Conservation (phyloP, 1,284 basidiomycete genomes). For the Anthracocystis walkeri region DNA sequence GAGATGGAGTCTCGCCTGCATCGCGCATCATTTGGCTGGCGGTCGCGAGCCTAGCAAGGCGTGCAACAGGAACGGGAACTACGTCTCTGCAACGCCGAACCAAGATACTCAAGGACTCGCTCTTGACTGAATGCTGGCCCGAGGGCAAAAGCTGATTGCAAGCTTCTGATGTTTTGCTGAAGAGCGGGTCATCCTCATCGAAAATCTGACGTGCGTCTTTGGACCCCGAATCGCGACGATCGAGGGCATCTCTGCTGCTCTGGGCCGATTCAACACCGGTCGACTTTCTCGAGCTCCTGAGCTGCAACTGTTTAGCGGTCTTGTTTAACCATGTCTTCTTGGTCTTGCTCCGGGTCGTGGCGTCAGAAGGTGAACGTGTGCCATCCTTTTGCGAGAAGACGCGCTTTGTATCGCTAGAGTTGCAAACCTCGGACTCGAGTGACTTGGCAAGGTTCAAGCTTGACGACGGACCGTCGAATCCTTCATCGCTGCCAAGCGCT, state of each 20-base stretch:
- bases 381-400: background rate
- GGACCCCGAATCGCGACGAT: conserved; percentile 18
- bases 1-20: conserved; percentile 15
- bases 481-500: conserved; percentile 4
- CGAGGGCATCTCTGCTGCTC: conserved; percentile 1
- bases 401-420: background rate
- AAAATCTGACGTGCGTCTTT: conserved; percentile 11
- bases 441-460: conserved; percentile 12
- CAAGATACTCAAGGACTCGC: conserved; percentile 54
- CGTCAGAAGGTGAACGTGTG: conserved; percentile 2
- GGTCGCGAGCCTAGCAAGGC: conserved; percentile 55
- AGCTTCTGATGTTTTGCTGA: conserved; percentile 34
- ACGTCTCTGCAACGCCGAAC: conserved; percentile 63
- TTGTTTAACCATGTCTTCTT: conserved; percentile 61
- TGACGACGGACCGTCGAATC: background rate
- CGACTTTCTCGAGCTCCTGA: conserved; percentile 30
- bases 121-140: conserved; percentile 43
- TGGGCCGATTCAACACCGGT: conserved; percentile 14
- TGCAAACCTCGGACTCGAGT: conserved; percentile 31
- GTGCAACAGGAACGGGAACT: conserved; percentile 66
- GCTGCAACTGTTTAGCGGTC: conserved; percentile 55
- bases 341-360: conserved; percentile 13
- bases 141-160: conserved; percentile 23
- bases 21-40: conserved; percentile 29
- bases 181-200: conserved; percentile 19